These are phyloP conservation scores for Cryptococcus amylolentus DNA, from an alignment of 1,284 basidiomycete genomes.

Conservation along the genomic window DNA sequence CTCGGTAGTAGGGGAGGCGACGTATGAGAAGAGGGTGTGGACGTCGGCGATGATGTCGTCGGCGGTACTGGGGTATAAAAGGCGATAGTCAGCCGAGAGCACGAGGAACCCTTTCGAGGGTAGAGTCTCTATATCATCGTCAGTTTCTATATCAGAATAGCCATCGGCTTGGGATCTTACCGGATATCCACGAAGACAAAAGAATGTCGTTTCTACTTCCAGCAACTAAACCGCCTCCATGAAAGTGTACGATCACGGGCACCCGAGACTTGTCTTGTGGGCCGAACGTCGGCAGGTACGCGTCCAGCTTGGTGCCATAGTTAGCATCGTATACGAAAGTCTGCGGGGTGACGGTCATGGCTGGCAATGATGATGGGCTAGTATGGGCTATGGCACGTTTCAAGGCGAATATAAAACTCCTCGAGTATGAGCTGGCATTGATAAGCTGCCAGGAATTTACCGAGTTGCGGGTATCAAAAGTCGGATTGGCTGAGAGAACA, in stretches of 20 bases:
- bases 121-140: background rate
- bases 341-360: background rate
- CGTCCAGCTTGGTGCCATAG: slow-evolving; percentile 6
- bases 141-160: background rate
- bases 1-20: slow-evolving; percentile 3
- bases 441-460: no score
- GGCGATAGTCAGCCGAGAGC: slow-evolving; percentile 13
- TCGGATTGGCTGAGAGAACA: no score
- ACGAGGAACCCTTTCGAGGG: slow-evolving; percentile 3
- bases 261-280: background rate
- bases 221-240: slow-evolving; percentile 5
- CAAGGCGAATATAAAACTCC: no score
- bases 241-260: slow-evolving; percentile 1
- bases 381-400: no score
- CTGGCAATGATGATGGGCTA: background rate
- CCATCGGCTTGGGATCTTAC: background rate
- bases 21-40: slow-evolving; percentile 9
- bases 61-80: slow-evolving; percentile 7
- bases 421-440: no score
- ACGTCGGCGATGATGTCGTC: slow-evolving; percentile 11
- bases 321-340: slow-evolving; percentile 5
- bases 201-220: slow-evolving; percentile 4
- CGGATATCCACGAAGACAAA: background rate
- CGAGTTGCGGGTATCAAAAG: no score
- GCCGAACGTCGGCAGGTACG: background rate